A percentile compares a stretch with the other conserved stretches of the same genome.
phyloP scores from a whole-genome alignment of 2,329 filamentous ascomycete species.

The Aurifilum marmelostoma region DNA sequence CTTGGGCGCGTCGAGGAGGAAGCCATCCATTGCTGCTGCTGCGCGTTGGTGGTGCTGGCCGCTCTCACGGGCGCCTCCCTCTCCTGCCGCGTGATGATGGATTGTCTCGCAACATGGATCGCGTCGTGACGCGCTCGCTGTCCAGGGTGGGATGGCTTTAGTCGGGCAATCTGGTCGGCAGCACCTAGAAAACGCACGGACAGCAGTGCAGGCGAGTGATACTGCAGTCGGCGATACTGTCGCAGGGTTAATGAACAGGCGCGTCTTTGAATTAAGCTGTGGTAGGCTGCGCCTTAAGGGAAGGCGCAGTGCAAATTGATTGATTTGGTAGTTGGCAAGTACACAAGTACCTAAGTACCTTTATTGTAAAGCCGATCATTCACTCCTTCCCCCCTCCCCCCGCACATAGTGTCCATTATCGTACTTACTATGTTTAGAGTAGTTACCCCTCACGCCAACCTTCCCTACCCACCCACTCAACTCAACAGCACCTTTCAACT shows the following conservation, averaged over 20 bases:
- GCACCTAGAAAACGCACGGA: neutral
- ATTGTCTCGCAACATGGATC: neutral
- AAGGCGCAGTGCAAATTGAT: neutral
- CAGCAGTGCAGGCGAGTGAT: neutral
- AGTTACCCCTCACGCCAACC: neutral
- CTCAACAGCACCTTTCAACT: neutral
- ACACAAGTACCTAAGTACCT: neutral
- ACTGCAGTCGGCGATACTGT: neutral
- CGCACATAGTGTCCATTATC: too few species aligned
- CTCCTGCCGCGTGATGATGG: neutral
- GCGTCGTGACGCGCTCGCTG: neutral
- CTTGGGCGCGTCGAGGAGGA: constrained; percentile 37
- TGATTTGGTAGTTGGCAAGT: neutral
- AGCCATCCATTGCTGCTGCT: constrained; percentile 37
- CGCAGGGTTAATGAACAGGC: neutral
- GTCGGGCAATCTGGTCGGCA: neutral
- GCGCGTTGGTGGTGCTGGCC: neutral
- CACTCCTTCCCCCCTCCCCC: too few species aligned
- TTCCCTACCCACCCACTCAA: neutral
- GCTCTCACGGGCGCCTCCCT: neutral
- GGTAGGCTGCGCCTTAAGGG: neutral
- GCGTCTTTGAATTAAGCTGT: neutral
- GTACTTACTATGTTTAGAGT: too few species aligned
- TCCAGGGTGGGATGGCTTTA: neutral
- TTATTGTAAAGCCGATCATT: too few species aligned